phyloP scores from a whole-genome alignment of 2,329 filamentous ascomycete species.

The Calonectria hongkongensis region DNA sequence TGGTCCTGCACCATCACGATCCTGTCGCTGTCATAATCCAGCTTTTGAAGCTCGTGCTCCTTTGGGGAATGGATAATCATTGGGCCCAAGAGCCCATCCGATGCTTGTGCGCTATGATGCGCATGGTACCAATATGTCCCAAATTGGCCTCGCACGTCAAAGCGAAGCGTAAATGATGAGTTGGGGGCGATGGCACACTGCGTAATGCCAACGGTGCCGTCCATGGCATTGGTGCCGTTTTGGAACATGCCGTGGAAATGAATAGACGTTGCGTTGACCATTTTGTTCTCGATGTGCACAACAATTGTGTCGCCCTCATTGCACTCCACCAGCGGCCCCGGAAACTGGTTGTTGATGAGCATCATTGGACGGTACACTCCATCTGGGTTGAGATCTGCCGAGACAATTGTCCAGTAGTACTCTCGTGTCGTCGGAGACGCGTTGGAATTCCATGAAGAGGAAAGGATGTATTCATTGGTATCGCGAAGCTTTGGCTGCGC shows the following conservation, averaged over 20 bases:
- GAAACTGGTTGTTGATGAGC: constrained; percentile 84
- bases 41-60: constrained; percentile 56
- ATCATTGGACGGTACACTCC: constrained; percentile 76
- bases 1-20: constrained; percentile 83
- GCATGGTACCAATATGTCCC: constrained; percentile 78
- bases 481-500: constrained; percentile 54
- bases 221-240: constrained; percentile 84
- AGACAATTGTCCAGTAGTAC: constrained; percentile 76
- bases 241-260: constrained; percentile 89
- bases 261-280: constrained; percentile 79
- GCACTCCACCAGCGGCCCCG: constrained; percentile 82
- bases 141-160: constrained; percentile 73
- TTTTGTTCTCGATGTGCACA: constrained; percentile 81
- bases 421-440: constrained; percentile 71
- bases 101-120: constrained; percentile 78
- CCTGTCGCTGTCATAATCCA: constrained; percentile 68
- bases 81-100: constrained; percentile 81
- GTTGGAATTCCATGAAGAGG: constrained; percentile 72
- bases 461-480: constrained; percentile 73
- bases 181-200: constrained; percentile 81
- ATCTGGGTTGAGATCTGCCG: constrained; percentile 77
- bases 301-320: constrained; percentile 84
- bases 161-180: constrained; percentile 79
- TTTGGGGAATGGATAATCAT: constrained; percentile 78
- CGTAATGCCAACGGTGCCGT: constrained; percentile 80